phyloP scores from a whole-genome alignment of 305 asterid species.

The Stenogyne calaminthoides region DNA sequence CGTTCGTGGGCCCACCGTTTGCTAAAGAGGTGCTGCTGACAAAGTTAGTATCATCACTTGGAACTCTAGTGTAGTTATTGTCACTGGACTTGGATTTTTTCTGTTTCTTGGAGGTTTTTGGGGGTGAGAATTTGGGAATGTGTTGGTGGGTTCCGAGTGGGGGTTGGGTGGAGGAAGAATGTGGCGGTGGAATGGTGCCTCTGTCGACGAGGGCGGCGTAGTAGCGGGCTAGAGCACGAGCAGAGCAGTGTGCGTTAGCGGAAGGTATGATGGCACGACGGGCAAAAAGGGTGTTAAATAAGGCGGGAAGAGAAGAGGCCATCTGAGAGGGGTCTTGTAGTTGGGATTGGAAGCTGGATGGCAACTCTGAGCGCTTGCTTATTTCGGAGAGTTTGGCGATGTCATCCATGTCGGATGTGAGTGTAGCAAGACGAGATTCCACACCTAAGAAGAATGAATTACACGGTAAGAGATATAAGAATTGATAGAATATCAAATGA shows the following conservation, averaged over 20 bases:
- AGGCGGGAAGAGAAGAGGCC: constrained; percentile 66
- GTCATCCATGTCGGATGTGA: constrained; percentile 83
- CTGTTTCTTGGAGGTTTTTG: constrained; percentile 45
- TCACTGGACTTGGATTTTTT: constrained; percentile 33
- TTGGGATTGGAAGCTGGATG: constrained; percentile 80
- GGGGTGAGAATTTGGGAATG: constrained; percentile 63
- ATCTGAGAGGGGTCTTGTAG: constrained; percentile 57
- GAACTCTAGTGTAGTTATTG: constrained; percentile 46
- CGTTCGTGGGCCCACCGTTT: constrained; percentile 4
- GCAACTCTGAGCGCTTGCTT: constrained; percentile 55
- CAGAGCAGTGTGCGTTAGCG: constrained; percentile 93
- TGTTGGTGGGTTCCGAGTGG: constrained; percentile 77
- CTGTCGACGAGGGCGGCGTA: constrained; percentile 84
- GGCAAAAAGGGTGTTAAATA: constrained; percentile 72
- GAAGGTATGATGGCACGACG: constrained; percentile 94
- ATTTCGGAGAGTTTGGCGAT: constrained; percentile 52
- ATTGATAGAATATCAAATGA: constrained; percentile 8
- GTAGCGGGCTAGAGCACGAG: constrained; percentile 96
- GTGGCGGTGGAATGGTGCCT: constrained; percentile 72
- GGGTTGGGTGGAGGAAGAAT: constrained; percentile 64
- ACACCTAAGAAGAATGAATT: constrained; percentile 57
- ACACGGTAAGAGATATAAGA: constrained; percentile 5
- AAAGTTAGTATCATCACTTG: constrained; percentile 35
- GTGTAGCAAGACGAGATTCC: constrained; percentile 94
- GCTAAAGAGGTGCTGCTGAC: constrained; percentile 21